These are phyloP conservation scores for Kwoniella bestiolae DNA, from an alignment of 768 basidiomycete genomes.

Conservation along the genomic window DNA sequence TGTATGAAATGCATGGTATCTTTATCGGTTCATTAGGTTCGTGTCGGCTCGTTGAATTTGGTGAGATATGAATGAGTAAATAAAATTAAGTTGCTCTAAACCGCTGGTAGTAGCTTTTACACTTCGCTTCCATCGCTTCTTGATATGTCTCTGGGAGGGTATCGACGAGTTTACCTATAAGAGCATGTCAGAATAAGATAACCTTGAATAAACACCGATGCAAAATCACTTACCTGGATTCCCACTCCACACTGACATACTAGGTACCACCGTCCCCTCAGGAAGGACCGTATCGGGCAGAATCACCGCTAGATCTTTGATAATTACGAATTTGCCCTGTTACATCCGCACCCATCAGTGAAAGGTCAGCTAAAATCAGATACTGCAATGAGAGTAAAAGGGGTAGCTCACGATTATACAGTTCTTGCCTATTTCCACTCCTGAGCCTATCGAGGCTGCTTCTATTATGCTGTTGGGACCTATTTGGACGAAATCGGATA, in stretches of 20 bases:
- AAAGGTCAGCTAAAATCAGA: background rate
- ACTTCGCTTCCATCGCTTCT: constrained; percentile 82
- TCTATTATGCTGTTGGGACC: constrained; percentile 87
- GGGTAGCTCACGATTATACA: constrained; percentile 78
- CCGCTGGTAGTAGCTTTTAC: constrained; percentile 81
- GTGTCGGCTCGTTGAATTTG: too few relatives aligned
- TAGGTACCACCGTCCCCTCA: constrained; percentile 89
- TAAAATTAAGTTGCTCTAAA: constrained; percentile 59
- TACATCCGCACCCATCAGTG: background rate
- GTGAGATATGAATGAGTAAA: too few relatives aligned
- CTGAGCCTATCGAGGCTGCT: constrained; percentile 90
- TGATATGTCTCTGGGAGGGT: constrained; percentile 93
- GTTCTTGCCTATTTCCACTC: constrained; percentile 92
- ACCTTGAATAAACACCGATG: background rate
- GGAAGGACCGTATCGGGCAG: constrained; percentile 88
- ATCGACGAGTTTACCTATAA: constrained; percentile 74
- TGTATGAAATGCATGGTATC: background rate
- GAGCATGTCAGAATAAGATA: background rate
- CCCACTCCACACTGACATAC: constrained; percentile 80
- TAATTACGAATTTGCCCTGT: constrained; percentile 94
- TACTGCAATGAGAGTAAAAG: too few relatives aligned
- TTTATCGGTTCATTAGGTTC: background rate
- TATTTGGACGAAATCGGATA: constrained; percentile 93
- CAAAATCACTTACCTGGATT: constrained; percentile 73
- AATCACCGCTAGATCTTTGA: constrained; percentile 91